Conservation (phyloP, 495 filamentous ascomycete species). For the Aspergillus haitiensis region DNA sequence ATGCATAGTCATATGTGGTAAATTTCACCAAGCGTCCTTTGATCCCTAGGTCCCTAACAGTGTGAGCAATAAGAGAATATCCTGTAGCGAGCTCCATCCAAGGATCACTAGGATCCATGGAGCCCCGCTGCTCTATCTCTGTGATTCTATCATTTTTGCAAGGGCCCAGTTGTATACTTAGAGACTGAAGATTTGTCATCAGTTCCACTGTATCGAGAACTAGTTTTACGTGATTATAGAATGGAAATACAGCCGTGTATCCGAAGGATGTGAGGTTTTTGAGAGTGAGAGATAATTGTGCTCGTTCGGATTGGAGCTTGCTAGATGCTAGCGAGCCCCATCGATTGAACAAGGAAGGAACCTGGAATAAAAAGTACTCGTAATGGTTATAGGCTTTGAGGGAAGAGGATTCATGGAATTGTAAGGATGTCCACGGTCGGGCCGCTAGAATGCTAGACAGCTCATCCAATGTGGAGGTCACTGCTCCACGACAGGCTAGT, state of each 20-base stretch:
- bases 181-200: constrained; percentile 32
- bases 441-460: constrained; percentile 26
- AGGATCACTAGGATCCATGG: constrained; percentile 44
- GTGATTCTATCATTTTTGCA: constrained; percentile 32
- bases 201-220: constrained; percentile 32
- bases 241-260: constrained; percentile 48
- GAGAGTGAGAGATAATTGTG: constrained; percentile 21
- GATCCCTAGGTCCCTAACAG: constrained; percentile 27
- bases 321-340: constrained; percentile 28
- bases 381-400: constrained; percentile 47
- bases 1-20: constrained; percentile 31
- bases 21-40: constrained; percentile 29
- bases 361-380: constrained; percentile 43
- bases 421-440: constrained; percentile 37
- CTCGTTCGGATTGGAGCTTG: constrained; percentile 6
- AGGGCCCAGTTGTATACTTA: constrained; percentile 39
- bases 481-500: background rate
- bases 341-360: constrained; percentile 37
- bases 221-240: constrained; percentile 45
- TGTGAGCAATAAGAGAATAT: constrained; percentile 40
- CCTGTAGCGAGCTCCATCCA: constrained; percentile 48
- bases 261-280: constrained; percentile 32
- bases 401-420: constrained; percentile 44
- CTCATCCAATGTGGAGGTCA: constrained; percentile 14
- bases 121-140: constrained; percentile 42